phyloP scores from a whole-genome alignment of 2,329 filamentous ascomycete species.

The Sarocladium strictum region DNA sequence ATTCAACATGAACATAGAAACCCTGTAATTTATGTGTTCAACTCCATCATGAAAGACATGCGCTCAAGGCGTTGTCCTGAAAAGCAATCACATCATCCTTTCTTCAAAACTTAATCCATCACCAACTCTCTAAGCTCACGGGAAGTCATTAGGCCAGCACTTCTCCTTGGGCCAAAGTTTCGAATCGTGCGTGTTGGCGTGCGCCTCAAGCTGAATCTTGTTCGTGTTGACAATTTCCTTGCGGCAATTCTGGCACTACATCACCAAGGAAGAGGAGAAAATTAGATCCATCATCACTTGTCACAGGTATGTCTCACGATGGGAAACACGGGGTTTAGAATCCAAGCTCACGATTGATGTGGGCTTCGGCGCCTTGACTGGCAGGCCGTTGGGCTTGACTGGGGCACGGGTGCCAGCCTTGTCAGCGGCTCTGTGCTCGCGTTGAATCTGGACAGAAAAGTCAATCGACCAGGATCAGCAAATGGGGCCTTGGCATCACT shows the following conservation, averaged over 20 bases:
- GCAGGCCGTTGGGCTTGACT: conserved; percentile 49
- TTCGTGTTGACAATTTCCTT: conserved; percentile 48
- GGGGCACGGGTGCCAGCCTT: conserved; percentile 46
- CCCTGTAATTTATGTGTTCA: too few relatives aligned
- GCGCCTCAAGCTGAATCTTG: conserved; percentile 43
- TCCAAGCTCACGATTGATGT: conserved; percentile 18
- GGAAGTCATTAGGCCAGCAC: conserved; percentile 49
- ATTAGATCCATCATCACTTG: too few relatives aligned
- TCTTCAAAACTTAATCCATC: too few relatives aligned
- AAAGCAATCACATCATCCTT: conserved; percentile 35
- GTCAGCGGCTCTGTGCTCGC: conserved; percentile 51
- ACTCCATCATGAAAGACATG: too few relatives aligned
- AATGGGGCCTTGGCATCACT: conserved; percentile 8
- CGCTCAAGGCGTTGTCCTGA: conserved; percentile 14
- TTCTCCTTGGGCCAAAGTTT: conserved; percentile 50
- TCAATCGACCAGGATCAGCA: not conserved
- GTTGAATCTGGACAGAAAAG: conserved; percentile 31
- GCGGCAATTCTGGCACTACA: conserved; percentile 43
- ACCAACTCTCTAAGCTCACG: not conserved
- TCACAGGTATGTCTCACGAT: conserved; percentile 1
- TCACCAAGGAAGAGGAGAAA: conserved; percentile 11
- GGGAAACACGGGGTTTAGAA: conserved; percentile 12
- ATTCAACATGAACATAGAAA: too few relatives aligned
- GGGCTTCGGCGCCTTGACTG: conserved; percentile 46
- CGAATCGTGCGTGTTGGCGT: conserved; percentile 44